Evolutionary conservation across 2,329 filamentous ascomycete species (phyloP), one percentile per base, ranked within the genome.

Genomic region (Sarocladium strictum): DNA sequence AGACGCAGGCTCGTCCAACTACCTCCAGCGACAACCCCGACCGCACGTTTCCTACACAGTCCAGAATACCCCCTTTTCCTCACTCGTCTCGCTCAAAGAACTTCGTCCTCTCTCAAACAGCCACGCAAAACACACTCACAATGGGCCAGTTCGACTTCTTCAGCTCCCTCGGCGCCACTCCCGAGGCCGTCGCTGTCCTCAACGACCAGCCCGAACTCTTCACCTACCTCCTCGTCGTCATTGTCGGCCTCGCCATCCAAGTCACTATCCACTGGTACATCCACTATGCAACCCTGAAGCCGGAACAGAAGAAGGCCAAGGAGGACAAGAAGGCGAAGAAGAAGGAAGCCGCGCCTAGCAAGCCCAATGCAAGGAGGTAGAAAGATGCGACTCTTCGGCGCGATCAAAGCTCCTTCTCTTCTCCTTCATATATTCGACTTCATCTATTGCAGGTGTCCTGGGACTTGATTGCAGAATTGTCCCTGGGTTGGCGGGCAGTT

Each of bases 131-230:
- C 47, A 29, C 29, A 52, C 5, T 24, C 19, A 47, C 23, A 33
- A 76, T 76, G 71, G 78, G 75, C 58, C 72, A 79, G 65, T 84
- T 83, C 65, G 77, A 77, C 65, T 84, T 77, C 73, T 76, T 84
- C 60, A 63, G 63, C 62, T 74, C 69, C 56, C 76, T 84, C 61
- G 81, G 81, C 66, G 81, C 80, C 50, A 83, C 81, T 17, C 70
- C 73, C 33, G 69, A 81, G 64, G 80, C 80, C 60, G 78, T 84
- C 61, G 79, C 78, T 59, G 75, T 77, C 53, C 72, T 84, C 64
- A 83, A 84, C 69, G 79, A 84, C 62, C 81, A 84, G 67, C 80
- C 81, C 21, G 70, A 77, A 57, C 71, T 84, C 54, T 83, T 84
- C 69, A 79, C 74, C 59, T 77, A 78, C 58, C 76, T 84, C 57